These are phyloP conservation scores for Verticillium alfalfae DNA, from an alignment of 2,329 filamentous ascomycete species.

Conservation along the genomic window DNA sequence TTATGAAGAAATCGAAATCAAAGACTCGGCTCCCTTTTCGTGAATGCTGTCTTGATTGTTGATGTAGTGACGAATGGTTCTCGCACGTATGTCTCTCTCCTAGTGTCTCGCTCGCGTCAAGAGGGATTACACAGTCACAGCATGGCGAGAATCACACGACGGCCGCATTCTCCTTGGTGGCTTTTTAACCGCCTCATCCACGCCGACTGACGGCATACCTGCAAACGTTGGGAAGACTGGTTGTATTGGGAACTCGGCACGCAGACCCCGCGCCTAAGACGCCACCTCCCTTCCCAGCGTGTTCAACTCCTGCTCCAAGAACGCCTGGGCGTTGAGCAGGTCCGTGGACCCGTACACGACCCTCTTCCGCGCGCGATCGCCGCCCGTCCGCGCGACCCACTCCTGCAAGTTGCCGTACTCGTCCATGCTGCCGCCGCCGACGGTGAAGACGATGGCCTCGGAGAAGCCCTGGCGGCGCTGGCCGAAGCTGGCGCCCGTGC, in stretches of 20 bases:
- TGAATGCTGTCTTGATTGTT: no score
- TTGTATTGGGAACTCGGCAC: neutral
- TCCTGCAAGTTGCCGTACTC: conserved; percentile 97
- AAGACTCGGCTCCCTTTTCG: neutral
- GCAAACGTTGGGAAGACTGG: neutral
- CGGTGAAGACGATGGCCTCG: conserved; percentile 89
- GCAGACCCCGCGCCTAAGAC: conserved; percentile 11
- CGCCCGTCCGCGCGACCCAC: conserved; percentile 77
- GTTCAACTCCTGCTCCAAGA: conserved; percentile 59
- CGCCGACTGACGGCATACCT: no score
- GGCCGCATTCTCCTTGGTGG: no score
- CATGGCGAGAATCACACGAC: no score
- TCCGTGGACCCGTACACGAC: conserved; percentile 95
- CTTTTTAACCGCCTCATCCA: no score
- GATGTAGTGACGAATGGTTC: no score
- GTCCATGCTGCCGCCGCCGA: conserved; percentile 96
- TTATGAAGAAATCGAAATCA: neutral
- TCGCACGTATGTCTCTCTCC: no score
- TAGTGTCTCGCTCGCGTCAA: no score
- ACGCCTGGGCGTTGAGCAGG: conserved; percentile 63
- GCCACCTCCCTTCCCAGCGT: conserved; percentile 54
- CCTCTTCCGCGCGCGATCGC: conserved; percentile 63
- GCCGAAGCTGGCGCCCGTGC: conserved; percentile 80
- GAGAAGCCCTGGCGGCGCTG: conserved; percentile 85
- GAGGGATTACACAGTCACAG: no score